Evolutionary conservation across 2,329 filamentous ascomycete genomes (phyloP), one percentile per base, ranked within the genome.

Genomic region (Fusarium keratoplasticum): DNA sequence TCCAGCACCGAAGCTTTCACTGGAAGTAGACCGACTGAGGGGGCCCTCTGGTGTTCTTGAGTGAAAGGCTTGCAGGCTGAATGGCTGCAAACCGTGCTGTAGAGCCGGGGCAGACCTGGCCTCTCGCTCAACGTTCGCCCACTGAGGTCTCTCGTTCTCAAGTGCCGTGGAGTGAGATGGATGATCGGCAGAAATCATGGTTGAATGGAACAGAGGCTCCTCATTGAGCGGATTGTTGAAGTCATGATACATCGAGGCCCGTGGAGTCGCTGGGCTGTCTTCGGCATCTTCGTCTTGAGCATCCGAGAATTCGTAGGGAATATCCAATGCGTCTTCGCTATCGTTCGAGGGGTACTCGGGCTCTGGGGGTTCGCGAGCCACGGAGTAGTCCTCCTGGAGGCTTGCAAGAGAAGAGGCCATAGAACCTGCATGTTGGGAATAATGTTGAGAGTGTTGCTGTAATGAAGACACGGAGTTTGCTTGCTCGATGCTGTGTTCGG

Each of bases 311-410:
- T 89, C 88, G 69, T 90, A 90, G 0, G 89, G 88, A 38, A 90
- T 90, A 64, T 86, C 84, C 50, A 90, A 84, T 1, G 88, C 88
- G 61, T 87, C 87, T 70, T 90, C 89, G 70, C 87, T 90, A 74
- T 90, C 88, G 33, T 74, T 79, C 20, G 85, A 76, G n/a, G 69
- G 76, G 58, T 79, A 77, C 8, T 78, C 77, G 1, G 69, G 64
- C 20, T 81, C 77, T 4, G 68, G 64, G 2, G 54, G 57, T 20
- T 78, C 76, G 3, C 77, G 71, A 14, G 65, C 62, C n/a, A 75
- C 65, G 5, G 72, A 67, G 6, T 78, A 61, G 29, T 79, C 77
- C 1, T 78, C 72, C 29, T 70, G 67, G 36, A 80, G 78, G 27
- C 76, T 80, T 61, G 75, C 68, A 20, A 77, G 78, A 27, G 79